These are phyloP conservation scores for Phytophthora lateralis DNA, from an alignment of 352 stramenopile species.

Conservation along the genomic window DNA sequence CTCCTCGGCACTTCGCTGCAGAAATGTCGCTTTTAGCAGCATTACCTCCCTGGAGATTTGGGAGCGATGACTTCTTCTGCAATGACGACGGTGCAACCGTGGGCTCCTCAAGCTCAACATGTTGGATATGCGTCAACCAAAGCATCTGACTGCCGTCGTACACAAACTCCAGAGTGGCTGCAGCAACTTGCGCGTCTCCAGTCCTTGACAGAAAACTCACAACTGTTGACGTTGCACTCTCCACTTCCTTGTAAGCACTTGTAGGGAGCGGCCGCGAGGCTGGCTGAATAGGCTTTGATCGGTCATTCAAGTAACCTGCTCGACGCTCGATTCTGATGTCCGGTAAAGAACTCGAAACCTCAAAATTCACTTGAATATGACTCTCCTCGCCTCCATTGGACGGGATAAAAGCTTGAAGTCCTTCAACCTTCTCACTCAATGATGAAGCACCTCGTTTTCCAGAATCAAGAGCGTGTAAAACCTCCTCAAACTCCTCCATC, in stretches of 20 bases:
- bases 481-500: conserved; percentile 29
- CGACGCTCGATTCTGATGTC: conserved; percentile 25
- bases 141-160: conserved; percentile 35
- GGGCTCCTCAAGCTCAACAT: conserved; percentile 18
- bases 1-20: conserved; percentile 57
- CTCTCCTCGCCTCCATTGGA: conserved; percentile 12
- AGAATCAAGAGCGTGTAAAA: conserved; percentile 18
- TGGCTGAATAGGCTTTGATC: not conserved
- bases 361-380: conserved; percentile 28
- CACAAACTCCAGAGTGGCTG: conserved; percentile 44
- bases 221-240: conserved; percentile 24
- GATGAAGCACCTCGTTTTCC: conserved; percentile 6
- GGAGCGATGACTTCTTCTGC: conserved; percentile 47
- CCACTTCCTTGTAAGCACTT: conserved; percentile 33
- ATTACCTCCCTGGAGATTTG: conserved; percentile 36
- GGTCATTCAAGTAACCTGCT: conserved; percentile 20
- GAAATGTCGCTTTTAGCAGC: conserved; percentile 5
- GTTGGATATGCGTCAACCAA: conserved; percentile 47
- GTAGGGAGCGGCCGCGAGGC: conserved; percentile 10
- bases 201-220: conserved; percentile 34
- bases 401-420: conserved; percentile 32
- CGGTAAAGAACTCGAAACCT: conserved; percentile 11
- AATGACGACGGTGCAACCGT: not conserved
- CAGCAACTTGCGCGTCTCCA: conserved; percentile 19
- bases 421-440: conserved; percentile 19